Conservation (phyloP, 2,329 filamentous ascomycete species). For the Pleoardoris graminearum region DNA sequence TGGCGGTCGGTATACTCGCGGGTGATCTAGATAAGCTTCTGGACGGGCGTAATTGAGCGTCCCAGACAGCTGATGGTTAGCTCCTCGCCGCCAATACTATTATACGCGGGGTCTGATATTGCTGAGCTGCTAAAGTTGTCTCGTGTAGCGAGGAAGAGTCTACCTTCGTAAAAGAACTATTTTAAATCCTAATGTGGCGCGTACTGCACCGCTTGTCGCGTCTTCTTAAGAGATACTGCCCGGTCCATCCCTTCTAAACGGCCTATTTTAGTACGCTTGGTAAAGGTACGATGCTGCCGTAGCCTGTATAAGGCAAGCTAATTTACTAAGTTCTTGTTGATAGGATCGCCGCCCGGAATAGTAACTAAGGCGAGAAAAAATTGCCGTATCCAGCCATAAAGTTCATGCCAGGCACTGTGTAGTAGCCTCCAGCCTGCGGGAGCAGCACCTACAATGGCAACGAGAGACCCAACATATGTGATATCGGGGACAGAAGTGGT, state of each 20-base stretch:
- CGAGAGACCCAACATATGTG: neutral
- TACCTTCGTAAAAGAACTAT: neutral
- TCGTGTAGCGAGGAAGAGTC: neutral
- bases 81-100: neutral
- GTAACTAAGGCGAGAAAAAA: slow-evolving; percentile 1
- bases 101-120: slow-evolving; percentile 1
- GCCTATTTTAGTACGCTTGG: neutral
- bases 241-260: neutral
- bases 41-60: neutral
- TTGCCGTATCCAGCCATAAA: neutral
- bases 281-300: neutral
- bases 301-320: neutral
- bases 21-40: neutral
- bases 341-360: neutral
- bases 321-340: neutral
- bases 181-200: neutral
- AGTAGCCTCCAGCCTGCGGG: neutral
- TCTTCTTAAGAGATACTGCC: slow-evolving; percentile 1
- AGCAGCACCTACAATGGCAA: slow-evolving; percentile 3
- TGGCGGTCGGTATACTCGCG: neutral
- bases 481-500: neutral
- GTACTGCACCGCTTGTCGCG: neutral
- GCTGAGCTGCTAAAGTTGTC: slow-evolving; percentile 2
- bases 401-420: slow-evolving; percentile 1
- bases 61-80: neutral